These are phyloP conservation scores for Plasmodium coatneyi DNA, from an alignment of 169 alveolate species.

Conservation along the genomic window DNA sequence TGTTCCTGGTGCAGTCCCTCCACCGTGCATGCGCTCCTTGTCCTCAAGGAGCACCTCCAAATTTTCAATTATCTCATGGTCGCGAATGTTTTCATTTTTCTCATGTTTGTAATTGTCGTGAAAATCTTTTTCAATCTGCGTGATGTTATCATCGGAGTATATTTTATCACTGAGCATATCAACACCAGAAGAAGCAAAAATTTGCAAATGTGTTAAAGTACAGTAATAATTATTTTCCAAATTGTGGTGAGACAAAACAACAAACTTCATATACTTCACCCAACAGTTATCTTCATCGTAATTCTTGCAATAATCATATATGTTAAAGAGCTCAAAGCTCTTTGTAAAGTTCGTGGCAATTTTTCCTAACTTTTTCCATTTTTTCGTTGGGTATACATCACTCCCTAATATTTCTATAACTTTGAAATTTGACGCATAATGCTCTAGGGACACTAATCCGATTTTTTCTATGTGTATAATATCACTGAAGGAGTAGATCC, in stretches of 20 bases:
- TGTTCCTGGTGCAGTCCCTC: neutral
- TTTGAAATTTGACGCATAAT: conserved; percentile 87
- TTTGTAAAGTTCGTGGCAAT: conserved; percentile 81
- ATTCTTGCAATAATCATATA: conserved; percentile 79
- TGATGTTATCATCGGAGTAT: conserved; percentile 55
- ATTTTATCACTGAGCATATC: conserved; percentile 80
- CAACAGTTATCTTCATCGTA: conserved; percentile 82
- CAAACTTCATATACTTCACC: conserved; percentile 83
- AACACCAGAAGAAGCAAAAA: conserved; percentile 88
- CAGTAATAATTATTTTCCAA: conserved; percentile 87
- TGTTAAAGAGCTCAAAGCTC: conserved; percentile 85
- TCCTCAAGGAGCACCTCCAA: conserved; percentile 34
- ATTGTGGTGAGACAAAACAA: conserved; percentile 85
- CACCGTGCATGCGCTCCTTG: conserved; percentile 1
- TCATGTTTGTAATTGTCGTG: conserved; percentile 38
- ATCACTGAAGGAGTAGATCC: conserved; percentile 87
- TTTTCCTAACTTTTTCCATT: conserved; percentile 85
- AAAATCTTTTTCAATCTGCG: conserved; percentile 15
- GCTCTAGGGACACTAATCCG: conserved; percentile 84
- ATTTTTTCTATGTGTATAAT: conserved; percentile 84
- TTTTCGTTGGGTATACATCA: conserved; percentile 84
- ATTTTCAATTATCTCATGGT: conserved; percentile 21
- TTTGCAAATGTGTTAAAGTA: conserved; percentile 86
- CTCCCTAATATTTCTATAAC: conserved; percentile 81
- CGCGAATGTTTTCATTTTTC: conserved; percentile 10